Evolutionary conservation across 2,329 filamentous ascomycete species (phyloP), one percentile per base, ranked within the genome.

Genomic region (Trichophyton simii): DNA sequence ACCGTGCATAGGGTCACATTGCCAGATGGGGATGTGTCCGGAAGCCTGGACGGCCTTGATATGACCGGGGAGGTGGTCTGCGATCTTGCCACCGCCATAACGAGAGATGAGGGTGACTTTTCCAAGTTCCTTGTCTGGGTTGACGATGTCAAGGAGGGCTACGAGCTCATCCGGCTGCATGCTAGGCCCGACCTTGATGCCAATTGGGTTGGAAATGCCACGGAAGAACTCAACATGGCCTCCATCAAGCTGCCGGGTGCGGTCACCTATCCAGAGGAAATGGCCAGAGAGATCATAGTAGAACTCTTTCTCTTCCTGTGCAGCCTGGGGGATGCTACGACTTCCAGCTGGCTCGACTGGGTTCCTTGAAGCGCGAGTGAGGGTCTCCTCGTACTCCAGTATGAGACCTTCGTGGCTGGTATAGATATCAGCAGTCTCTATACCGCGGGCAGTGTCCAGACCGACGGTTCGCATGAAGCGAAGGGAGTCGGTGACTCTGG

Each of bases 1-100:
- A 34, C 94, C 94, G 76, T 99, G 94, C 94, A 99, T 99, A 22
- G 94, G 94, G 75, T 99, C 94, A 76, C 92, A 97, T 77, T 97
- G 94, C 92, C 92, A 97, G 68, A 96, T 89, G 3, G 95, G 90
- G 22, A 80, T 69, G 70, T 87, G 84, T 0, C 81, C 90, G 62
- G 88, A 91, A 68, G 81, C 81, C 73, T 94, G 87, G 28, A 99
- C 92, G 42, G 89, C 90, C 67, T 87, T 84, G 72, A 99, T 97
- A 75, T 97, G 94, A 7, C 78, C 80, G 0, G 91, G 89, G 0
- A 99, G 82, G 65, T 95, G 83, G 3, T 82, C 75, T 58, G 83
- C 79, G 48, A 99, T 89, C 67, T 88, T 88, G 48, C 78, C 78
- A 15, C 89, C 88, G 63, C 94, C 94, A 76, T 97, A 97, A 44